phyloP scores from a whole-genome alignment of 139 green algal genomes.

The Chlamydomonas schloesseri region DNA sequence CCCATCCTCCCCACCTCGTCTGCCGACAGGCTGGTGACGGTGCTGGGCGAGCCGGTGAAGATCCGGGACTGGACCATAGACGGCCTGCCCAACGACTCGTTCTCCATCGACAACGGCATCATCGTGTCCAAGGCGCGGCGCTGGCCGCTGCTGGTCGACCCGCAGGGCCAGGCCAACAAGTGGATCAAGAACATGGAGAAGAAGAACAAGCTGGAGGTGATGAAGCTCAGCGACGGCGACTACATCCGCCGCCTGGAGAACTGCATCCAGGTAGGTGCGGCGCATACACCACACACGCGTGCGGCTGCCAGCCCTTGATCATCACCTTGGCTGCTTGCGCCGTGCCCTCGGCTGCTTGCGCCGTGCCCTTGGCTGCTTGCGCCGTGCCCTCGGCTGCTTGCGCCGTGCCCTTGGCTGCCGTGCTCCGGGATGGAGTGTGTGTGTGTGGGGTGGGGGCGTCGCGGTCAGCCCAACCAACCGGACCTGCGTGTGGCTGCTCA shows the following conservation, averaged over 20 bases:
- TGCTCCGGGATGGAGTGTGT: too few species aligned
- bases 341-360: too few species aligned
- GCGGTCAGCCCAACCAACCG: too few species aligned
- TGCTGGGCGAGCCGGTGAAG: slow-evolving; percentile 78
- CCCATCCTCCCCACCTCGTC: too few species aligned
- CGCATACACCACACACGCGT: too few species aligned
- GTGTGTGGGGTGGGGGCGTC: too few species aligned
- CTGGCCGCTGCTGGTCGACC: slow-evolving; percentile 87
- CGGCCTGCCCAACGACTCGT: slow-evolving; percentile 83
- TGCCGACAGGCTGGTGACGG: slow-evolving; percentile 61
- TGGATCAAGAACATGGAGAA: slow-evolving; percentile 84
- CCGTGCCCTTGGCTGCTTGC: too few species aligned
- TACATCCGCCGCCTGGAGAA: slow-evolving; percentile 80
- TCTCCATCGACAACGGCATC: slow-evolving; percentile 87
- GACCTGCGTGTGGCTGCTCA: too few species aligned
- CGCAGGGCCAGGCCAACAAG: slow-evolving; percentile 79
- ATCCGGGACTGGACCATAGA: slow-evolving; percentile 82
- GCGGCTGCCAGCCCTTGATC: too few species aligned
- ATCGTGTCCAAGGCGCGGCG: slow-evolving; percentile 76
- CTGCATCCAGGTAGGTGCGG: slow-evolving; percentile 63
- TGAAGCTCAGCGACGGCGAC: slow-evolving; percentile 80
- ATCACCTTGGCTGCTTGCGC: too few species aligned
- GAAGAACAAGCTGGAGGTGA: slow-evolving; percentile 65
- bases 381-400: too few species aligned
- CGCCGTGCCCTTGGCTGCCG: too few species aligned